A percentile compares a stretch with the other conserved stretches of the same genome.
Conservation (phyloP, 331 rosid species). For the Malus hybrid region DNA sequence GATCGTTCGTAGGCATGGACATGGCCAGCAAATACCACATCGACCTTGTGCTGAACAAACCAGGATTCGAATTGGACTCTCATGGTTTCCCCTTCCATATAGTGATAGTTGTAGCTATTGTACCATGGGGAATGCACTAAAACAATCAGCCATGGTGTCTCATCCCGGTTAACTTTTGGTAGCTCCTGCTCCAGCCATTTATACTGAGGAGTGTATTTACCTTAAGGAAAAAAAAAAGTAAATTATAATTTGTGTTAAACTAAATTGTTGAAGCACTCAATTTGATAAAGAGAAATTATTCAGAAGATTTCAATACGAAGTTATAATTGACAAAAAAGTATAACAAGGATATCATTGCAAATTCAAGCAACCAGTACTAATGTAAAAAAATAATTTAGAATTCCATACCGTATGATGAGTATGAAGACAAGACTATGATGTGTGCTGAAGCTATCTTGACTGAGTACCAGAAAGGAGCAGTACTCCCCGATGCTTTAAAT, state of each 20-base stretch:
- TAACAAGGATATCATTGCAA: neutral
- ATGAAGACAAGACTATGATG: slow-evolving; percentile 62
- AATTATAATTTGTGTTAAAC: neutral
- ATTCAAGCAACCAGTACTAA: neutral
- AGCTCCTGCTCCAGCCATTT: slow-evolving; percentile 33
- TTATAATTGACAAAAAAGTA: neutral
- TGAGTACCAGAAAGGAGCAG: slow-evolving; percentile 69
- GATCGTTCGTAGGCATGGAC: slow-evolving; percentile 56
- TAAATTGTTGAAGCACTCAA: neutral
- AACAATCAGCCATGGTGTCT: slow-evolving; percentile 54
- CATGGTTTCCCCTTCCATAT: slow-evolving; percentile 58
- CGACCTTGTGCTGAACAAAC: slow-evolving; percentile 40
- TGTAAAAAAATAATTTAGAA: neutral
- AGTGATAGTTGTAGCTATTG: slow-evolving; percentile 44
- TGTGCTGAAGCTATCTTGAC: slow-evolving; percentile 69
- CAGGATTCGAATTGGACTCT: slow-evolving; percentile 42
- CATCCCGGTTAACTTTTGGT: slow-evolving; percentile 39
- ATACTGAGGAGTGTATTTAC: slow-evolving; percentile 48
- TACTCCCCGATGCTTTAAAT: slow-evolving; percentile 44
- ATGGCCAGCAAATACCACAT: slow-evolving; percentile 52
- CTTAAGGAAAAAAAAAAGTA: slow-evolving; percentile 12
- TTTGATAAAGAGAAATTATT: neutral
- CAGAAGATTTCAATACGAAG: neutral
- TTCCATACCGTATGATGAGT: slow-evolving; percentile 54
- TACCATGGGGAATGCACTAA: slow-evolving; percentile 52